Base-by-base conservation (phyloP, 1,284 basidiomycete species). In the Austroboletus novae-zelandiae region DNA sequence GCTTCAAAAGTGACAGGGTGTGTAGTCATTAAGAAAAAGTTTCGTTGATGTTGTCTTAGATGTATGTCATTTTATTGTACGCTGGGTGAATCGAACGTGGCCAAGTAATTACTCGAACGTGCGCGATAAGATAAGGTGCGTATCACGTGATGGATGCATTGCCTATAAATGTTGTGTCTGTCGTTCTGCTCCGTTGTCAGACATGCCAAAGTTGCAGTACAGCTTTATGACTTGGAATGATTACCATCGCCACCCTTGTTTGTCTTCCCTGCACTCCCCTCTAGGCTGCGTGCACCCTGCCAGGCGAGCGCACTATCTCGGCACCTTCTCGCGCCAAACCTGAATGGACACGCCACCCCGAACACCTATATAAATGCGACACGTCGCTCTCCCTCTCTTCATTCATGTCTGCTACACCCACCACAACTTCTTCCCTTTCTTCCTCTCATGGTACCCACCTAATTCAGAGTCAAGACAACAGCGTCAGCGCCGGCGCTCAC, bases 1-100 rank as follows among this genome's bases (percentile, higher is more conserved):
- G 60, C 74, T 81, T 70, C 81, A 83, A 76, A 86, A 88, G 74
- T 81, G 72, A 74, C 65, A 37, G 15, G 29, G 37, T 20, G 14
- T 43, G 41, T 45, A 53, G 47, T 52, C 39, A 31, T 43, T 17
- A 18, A 40, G 40, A 43, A 29, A 44, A 45, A 35, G 29, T 17
- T 47, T 30, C 42, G 25, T 48, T 25, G 34, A 25, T 37, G 53
- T 41, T 60, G 59, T 54, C 65, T 61, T 67, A 65, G 48, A 54
- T 43, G 36, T 60, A 43, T 52, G 54, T 45, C 46, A 43, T 52
- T 51, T 61, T 45, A 51, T 48, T 65, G 60, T 66, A 65, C 52
- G 45, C 62, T 67, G 52, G 46, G 44, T 52, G 53, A 67, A 55
- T 57, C 52, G 47, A 58, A 51, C 47, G 49, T 57, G 49, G 43